Evolutionary conservation across 768 basidiomycete genomes (phyloP), one percentile per base, ranked within the genome.

Genomic region (Mycena latifolia): DNA sequence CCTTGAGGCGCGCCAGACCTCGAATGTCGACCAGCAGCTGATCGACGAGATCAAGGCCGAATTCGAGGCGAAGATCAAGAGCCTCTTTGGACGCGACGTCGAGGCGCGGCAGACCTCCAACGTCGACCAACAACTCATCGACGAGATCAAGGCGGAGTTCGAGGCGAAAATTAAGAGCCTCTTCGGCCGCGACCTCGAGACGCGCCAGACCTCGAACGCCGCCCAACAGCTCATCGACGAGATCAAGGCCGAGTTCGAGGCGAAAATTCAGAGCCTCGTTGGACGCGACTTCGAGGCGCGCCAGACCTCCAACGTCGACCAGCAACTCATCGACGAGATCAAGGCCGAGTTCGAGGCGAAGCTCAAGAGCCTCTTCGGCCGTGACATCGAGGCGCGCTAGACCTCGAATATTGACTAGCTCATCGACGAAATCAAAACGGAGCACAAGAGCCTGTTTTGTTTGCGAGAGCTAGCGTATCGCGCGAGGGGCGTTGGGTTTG

Each of bases 291-390:
- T 39, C 24, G 55, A 43, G 6, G 25, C 39, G 27, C 45, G 56
- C 15, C 41, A 53, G 31, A 62, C 52, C 12, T 62, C 61, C 2
- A 28, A 62, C 25, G 43, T 55, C 43, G 53, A 33, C 15, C 7
- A 46, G 24, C 52, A 54, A 31, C 41, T 54, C 22, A 8, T 54
- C 31, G 60, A 22, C 17, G 58, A 60, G 46, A 24, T 46, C 45
- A 25, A 46, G 39, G 39, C n/a, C 15, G 15, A n/a, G 31, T 7
- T 61, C 27, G 35, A 51, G 35, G 33, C 18, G n/a, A 29, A 61
- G 51, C 35, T 45, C 43, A 8, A n/a, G n/a, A 22, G 43, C n/a
- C 22, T 45, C n/a, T 22, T 45, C 22, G 20, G 43, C n/a, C 43
- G 37, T 14, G 17, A 35, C 33, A 7, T 39, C 37, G 11, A 39